These are phyloP conservation scores for Fusarium chaquense DNA, from an alignment of 2,329 filamentous ascomycete genomes.

Conservation along the genomic window DNA sequence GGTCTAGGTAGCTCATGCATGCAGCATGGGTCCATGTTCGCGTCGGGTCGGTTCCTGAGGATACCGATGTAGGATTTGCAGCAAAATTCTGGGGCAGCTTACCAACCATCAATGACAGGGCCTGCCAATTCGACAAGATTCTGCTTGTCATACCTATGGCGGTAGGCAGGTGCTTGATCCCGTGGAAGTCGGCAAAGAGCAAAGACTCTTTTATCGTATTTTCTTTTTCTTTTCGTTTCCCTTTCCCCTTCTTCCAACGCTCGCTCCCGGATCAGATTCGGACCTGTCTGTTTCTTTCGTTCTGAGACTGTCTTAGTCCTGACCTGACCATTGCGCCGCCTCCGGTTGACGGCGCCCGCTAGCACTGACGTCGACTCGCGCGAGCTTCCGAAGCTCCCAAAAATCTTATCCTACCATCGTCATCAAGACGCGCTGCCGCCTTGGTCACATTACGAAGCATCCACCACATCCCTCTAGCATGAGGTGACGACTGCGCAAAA, in stretches of 20 bases:
- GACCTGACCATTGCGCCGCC: slow-evolving; percentile 16
- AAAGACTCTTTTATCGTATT: not conserved
- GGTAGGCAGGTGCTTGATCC: not conserved
- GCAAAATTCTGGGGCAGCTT: slow-evolving; percentile 35
- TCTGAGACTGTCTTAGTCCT: slow-evolving; percentile 16
- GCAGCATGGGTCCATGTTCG: slow-evolving; percentile 15
- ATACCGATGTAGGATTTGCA: slow-evolving; percentile 27
- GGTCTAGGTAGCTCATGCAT: slow-evolving; percentile 5
- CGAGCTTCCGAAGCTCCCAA: slow-evolving; percentile 35
- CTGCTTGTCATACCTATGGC: slow-evolving; percentile 26
- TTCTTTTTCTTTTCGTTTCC: not conserved
- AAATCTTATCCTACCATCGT: slow-evolving; percentile 20
- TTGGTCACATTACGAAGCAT: slow-evolving; percentile 11
- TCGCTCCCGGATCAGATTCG: slow-evolving; percentile 27
- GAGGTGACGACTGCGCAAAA: slow-evolving; percentile 62
- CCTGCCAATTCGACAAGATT: slow-evolving; percentile 35
- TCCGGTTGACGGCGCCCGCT: slow-evolving; percentile 15
- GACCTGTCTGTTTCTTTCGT: not conserved
- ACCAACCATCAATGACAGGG: slow-evolving; percentile 37
- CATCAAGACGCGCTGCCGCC: slow-evolving; percentile 32
- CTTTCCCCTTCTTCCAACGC: slow-evolving; percentile 1
- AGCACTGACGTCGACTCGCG: slow-evolving; percentile 34
- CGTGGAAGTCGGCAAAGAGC: slow-evolving; percentile 33
- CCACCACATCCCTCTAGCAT: slow-evolving; percentile 39
- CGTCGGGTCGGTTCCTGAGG: slow-evolving; percentile 7